These are phyloP conservation scores for Annulohypoxylon maeteangense DNA, from an alignment of 495 filamentous ascomycete species.

Conservation along the genomic window DNA sequence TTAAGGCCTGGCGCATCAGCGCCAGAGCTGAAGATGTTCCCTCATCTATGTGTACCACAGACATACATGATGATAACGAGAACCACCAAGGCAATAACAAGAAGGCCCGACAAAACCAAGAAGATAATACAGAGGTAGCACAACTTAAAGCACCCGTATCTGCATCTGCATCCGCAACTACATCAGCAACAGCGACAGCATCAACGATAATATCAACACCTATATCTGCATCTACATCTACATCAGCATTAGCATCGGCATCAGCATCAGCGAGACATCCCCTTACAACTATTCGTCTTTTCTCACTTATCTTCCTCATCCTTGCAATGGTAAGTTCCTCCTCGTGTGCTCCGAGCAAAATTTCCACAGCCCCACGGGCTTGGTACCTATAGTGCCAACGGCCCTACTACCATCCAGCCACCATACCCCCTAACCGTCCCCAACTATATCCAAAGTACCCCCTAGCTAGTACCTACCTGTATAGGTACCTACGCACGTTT, in stretches of 20 bases:
- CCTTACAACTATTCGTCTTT: constrained; percentile 49
- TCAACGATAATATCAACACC: constrained; percentile 5
- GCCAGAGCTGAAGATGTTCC: constrained; percentile 47
- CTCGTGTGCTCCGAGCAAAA: not conserved
- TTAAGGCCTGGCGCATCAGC: constrained; percentile 47
- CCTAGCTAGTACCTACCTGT: constrained; percentile 5
- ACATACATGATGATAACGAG: constrained; percentile 27
- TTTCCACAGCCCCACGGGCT: constrained; percentile 27
- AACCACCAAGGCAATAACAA: constrained; percentile 15
- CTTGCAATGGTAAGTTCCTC: constrained; percentile 58
- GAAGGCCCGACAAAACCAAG: constrained; percentile 30
- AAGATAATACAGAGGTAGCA: constrained; percentile 21
- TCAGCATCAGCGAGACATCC: constrained; percentile 16
- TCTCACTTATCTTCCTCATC: constrained; percentile 55
- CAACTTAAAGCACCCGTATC: not conserved
- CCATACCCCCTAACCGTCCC: not conserved
- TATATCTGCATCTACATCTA: not conserved
- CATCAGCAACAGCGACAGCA: not conserved
- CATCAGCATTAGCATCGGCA: not conserved
- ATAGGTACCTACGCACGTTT: not conserved
- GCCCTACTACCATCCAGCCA: constrained; percentile 32
- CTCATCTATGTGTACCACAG: constrained; percentile 23
- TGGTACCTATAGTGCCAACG: constrained; percentile 17
- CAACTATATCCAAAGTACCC: not conserved
- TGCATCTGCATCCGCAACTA: not conserved